Conservation (phyloP, 2,329 filamentous ascomycete genomes). For the Periconia macrospinosa region DNA sequence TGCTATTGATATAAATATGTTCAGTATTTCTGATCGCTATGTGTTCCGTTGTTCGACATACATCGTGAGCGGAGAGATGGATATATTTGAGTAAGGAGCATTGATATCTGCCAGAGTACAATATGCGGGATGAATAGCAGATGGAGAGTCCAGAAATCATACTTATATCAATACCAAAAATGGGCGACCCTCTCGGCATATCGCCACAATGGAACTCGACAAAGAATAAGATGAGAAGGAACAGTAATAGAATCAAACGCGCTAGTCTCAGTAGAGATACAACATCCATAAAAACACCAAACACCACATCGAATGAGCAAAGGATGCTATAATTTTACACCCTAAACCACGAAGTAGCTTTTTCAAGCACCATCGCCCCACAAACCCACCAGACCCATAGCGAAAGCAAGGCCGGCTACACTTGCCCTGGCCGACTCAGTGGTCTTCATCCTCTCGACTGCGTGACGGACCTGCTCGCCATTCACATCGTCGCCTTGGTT, state of each 20-base stretch:
- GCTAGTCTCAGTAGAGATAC: too few relatives aligned
- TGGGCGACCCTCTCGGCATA: too few relatives aligned
- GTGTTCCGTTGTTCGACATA: too few relatives aligned
- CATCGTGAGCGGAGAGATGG: background rate
- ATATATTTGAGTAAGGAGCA: background rate
- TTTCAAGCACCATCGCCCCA: constrained; percentile 50
- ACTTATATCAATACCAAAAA: background rate
- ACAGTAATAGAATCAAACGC: too few relatives aligned
- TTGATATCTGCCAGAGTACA: too few relatives aligned
- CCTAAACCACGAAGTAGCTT: background rate
- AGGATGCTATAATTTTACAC: background rate
- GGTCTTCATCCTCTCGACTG: constrained; percentile 46
- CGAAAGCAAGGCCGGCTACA: constrained; percentile 49
- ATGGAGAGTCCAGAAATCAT: background rate
- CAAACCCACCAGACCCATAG: constrained; percentile 51
- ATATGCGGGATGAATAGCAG: background rate
- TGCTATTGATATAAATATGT: background rate
- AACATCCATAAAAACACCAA: too few relatives aligned
- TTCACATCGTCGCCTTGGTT: constrained; percentile 49
- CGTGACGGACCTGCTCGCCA: constrained; percentile 53
- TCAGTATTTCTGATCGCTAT: too few relatives aligned
- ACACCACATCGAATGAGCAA: too few relatives aligned
- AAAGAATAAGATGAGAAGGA: too few relatives aligned
- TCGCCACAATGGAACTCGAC: too few relatives aligned
- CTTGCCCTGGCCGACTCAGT: constrained; percentile 47